These are phyloP conservation scores for Dactylellina drechsleri DNA, from an alignment of 2,329 filamentous ascomycete species.

Conservation along the genomic window DNA sequence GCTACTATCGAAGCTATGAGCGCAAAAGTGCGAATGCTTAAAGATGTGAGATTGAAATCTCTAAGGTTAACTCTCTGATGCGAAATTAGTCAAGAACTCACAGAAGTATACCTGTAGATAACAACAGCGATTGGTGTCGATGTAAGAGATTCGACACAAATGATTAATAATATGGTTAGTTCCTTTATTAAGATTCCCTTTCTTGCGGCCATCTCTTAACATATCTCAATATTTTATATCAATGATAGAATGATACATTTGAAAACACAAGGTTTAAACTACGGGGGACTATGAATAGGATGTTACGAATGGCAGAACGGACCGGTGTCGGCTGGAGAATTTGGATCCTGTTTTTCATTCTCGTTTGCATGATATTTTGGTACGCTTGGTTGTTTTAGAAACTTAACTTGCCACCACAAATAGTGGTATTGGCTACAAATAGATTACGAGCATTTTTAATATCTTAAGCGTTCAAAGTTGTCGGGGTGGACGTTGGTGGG, in stretches of 20 bases:
- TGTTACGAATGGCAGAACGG: slow-evolving; percentile 93
- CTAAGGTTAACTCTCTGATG: slow-evolving; percentile 1
- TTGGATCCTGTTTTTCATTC: slow-evolving; percentile 88
- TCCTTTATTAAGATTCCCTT: neutral
- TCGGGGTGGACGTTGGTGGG: too few species aligned
- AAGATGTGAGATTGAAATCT: slow-evolving; percentile 73
- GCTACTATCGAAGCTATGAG: slow-evolving; percentile 87
- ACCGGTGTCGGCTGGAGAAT: slow-evolving; percentile 96
- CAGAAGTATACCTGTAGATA: slow-evolving; percentile 68
- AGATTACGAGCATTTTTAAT: too few species aligned
- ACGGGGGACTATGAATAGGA: slow-evolving; percentile 93
- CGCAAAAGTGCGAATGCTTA: slow-evolving; percentile 87
- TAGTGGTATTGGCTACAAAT: too few species aligned
- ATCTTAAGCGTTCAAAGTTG: too few species aligned
- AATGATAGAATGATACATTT: slow-evolving; percentile 77
- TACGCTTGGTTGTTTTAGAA: slow-evolving; percentile 89
- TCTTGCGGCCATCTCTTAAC: neutral
- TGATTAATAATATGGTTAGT: slow-evolving; percentile 82
- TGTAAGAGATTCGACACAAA: slow-evolving; percentile 85
- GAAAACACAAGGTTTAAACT: slow-evolving; percentile 83
- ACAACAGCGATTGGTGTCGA: slow-evolving; percentile 93
- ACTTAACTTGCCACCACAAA: too few species aligned
- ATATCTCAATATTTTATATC: neutral
- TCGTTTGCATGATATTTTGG: slow-evolving; percentile 82
- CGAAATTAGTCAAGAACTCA: neutral